Evolutionary conservation across 352 stramenopile species (phyloP).

Genomic region (Phytophthora macrochlamydospora): DNA sequence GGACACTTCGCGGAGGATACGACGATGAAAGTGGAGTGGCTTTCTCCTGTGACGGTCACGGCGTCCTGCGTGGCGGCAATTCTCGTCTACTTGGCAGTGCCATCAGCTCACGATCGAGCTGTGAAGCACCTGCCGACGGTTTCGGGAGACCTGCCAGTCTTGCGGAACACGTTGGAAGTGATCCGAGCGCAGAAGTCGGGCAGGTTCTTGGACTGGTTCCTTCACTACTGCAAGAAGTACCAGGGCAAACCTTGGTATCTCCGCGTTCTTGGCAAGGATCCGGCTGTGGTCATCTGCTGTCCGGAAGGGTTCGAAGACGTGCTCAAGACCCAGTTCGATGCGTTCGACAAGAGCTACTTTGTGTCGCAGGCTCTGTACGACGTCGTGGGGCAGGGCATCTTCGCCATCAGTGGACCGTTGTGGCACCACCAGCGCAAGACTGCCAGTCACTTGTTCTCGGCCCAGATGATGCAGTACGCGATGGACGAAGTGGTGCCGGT

Average conservation of each 20-base stretch:
- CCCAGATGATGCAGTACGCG: conserved; percentile 57
- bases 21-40: conserved; percentile 21
- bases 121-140: conserved; percentile 43
- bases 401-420: conserved; percentile 61
- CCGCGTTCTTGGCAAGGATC: conserved; percentile 35
- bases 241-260: conserved; percentile 53
- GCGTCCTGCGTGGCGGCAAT: conserved; percentile 27
- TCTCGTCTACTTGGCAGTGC: conserved; percentile 36
- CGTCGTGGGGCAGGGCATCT: conserved; percentile 85
- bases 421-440: conserved; percentile 87
- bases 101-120: conserved; percentile 30
- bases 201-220: conserved; percentile 57
- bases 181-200: conserved; percentile 39
- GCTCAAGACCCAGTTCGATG: conserved; percentile 72
- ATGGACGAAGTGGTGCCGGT: conserved; percentile 62
- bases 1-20: too few species aligned
- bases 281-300: conserved; percentile 49
- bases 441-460: conserved; percentile 90
- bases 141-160: conserved; percentile 38
- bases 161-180: conserved; percentile 64
- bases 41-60: conserved; percentile 20
- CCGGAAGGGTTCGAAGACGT: conserved; percentile 61
- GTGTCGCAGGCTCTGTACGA: conserved; percentile 49
- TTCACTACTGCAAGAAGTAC: conserved; percentile 47
- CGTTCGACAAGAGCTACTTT: conserved; percentile 70